Base-by-base conservation (phyloP, 257 asterid species). In the Solanum verrucosum region DNA sequence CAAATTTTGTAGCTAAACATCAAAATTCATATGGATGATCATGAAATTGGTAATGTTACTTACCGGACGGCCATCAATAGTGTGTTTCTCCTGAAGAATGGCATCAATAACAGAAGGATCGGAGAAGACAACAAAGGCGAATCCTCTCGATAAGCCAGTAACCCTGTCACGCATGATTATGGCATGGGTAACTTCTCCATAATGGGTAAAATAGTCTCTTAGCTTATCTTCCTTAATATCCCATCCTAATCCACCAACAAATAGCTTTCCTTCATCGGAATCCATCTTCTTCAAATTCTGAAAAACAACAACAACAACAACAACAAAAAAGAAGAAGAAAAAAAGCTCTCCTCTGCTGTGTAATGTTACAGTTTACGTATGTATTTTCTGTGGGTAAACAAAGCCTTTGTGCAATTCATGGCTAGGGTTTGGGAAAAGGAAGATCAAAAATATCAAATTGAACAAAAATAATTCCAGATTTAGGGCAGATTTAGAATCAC, bases 171-270 rank as follows among this genome's bases (percentile, higher is more conserved):
- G 91, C 98, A 96, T 94, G 20, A 95, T 96, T 16, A 93, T 96
- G 14, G 98, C 88, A 88, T 95, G 98, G 90, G 91, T 42, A 27
- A 96, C 94, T 42, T 96, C 98, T 6, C 98, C 98, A 71, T 91
- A 96, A 13, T 90, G 90, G 83, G 93, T 92, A 65, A 96, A 96
- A 89, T 95, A 93, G 65, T 93, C 98, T 88, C 87, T 93, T 87
- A 95, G 94, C 88, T 91, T 95, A n/a, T 94, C 98, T 91, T 96
- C 98, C n/a, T 90, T 46, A 3, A 98, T 94, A 78, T 96, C 96
- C 98, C 98, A 95, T 5, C 98, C 93, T 75, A 96, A 94, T 89
- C 98, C 98, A 23, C 98, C 98, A 27, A 96, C 92, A 86, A 96
- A 96, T 1, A 96, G 93, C 94, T 96, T 96, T 20, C 98, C 98